phyloP scores from a whole-genome alignment of 2,329 filamentous ascomycete genomes.

The Exophiala aquamarina region DNA sequence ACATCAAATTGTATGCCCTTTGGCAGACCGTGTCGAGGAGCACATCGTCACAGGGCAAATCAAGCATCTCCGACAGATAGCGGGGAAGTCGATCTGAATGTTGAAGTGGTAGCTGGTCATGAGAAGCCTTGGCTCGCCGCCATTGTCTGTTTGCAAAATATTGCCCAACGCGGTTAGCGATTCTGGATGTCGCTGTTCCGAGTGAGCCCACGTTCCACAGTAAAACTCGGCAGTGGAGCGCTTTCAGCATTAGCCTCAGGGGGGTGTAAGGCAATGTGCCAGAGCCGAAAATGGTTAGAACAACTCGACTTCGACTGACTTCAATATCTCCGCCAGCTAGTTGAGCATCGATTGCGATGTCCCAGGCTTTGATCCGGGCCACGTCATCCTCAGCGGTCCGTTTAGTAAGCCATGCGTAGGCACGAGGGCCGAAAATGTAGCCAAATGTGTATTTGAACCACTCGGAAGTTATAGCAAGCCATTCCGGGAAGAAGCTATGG shows the following conservation, averaged over 20 bases:
- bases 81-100: slow-evolving; percentile 69
- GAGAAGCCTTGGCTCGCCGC: slow-evolving; percentile 50
- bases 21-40: slow-evolving; percentile 76
- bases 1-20: slow-evolving; percentile 84
- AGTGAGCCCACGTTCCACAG: slow-evolving; percentile 74
- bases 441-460: slow-evolving; percentile 77
- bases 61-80: slow-evolving; percentile 72
- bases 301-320: slow-evolving; percentile 81
- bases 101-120: slow-evolving; percentile 50
- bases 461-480: slow-evolving; percentile 76
- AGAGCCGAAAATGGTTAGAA: slow-evolving; percentile 83
- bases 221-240: slow-evolving; percentile 85
- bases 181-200: slow-evolving; percentile 62
- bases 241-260: slow-evolving; percentile 82
- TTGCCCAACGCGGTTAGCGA: slow-evolving; percentile 69
- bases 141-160: slow-evolving; percentile 75
- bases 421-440: slow-evolving; percentile 71
- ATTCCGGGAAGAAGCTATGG: slow-evolving; percentile 82
- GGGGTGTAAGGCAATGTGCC: slow-evolving; percentile 83
- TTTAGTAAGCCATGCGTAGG: slow-evolving; percentile 77
- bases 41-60: slow-evolving; percentile 79
- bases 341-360: slow-evolving; percentile 89
- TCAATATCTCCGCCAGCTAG: slow-evolving; percentile 86
- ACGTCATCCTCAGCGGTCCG: slow-evolving; percentile 81
- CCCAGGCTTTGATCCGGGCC: slow-evolving; percentile 86